phyloP scores from a whole-genome alignment of 192 early-diverging fungal genomes.

The Linderina pennispora region DNA sequence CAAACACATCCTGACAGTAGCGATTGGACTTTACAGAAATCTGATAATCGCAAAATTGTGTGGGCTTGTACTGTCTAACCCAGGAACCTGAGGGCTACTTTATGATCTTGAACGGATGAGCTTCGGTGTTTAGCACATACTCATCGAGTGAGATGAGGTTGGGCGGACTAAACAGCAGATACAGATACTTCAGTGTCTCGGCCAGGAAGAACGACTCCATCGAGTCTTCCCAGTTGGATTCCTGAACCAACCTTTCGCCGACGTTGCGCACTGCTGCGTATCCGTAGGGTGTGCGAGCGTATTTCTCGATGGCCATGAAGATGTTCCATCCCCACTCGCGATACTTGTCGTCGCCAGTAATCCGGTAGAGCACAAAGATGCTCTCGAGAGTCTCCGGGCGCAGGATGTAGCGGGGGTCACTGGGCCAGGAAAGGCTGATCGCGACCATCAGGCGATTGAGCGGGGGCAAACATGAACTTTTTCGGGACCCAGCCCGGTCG shows the following conservation, averaged over 20 bases:
- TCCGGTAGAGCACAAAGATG: conserved; percentile 75
- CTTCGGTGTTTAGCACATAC: conserved; percentile 94
- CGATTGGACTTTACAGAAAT: no score
- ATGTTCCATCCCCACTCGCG: conserved; percentile 78
- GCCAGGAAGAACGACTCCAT: conserved; percentile 85
- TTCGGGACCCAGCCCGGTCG: conserved; percentile 78
- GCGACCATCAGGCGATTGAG: neutral
- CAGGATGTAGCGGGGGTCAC: conserved; percentile 51
- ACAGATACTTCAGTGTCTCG: conserved; percentile 95
- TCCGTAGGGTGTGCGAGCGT: conserved; percentile 58
- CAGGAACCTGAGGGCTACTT: no score
- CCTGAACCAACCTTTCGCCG: neutral
- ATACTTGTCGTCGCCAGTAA: conserved; percentile 80
- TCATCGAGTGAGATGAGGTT: conserved; percentile 63
- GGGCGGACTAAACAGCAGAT: conserved; percentile 73
- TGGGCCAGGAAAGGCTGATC: neutral
- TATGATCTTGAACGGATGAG: conserved; percentile 70
- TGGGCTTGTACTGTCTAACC: no score
- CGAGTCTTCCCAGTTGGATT: conserved; percentile 10
- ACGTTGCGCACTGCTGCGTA: conserved; percentile 49
- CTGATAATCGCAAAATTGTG: no score
- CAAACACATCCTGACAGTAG: no score
- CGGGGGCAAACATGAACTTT: conserved; percentile 60
- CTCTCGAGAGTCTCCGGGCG: conserved; percentile 87
- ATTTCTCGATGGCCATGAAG: conserved; percentile 78